Conservation (phyloP, 2,329 filamentous ascomycete species). For the Pseudopithomyces maydicus region DNA sequence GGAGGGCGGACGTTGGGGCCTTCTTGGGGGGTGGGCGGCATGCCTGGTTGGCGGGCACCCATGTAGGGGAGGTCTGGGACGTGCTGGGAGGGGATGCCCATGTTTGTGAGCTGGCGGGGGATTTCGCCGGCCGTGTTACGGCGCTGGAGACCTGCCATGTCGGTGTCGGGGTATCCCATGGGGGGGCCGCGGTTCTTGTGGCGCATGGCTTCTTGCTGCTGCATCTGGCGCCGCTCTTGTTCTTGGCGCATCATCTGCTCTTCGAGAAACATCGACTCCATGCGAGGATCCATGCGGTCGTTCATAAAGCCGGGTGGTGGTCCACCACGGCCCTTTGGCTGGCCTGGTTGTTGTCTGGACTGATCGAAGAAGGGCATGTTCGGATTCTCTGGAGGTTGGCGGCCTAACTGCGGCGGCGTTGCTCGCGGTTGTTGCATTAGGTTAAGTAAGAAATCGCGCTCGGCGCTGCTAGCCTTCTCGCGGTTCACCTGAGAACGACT, state of each 20-base stretch:
- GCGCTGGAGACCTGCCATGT: conserved; percentile 41
- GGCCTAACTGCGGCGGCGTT: conserved; percentile 41
- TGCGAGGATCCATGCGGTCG: conserved; percentile 29
- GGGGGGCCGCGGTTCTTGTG: conserved; percentile 37
- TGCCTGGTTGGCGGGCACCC: conserved; percentile 39
- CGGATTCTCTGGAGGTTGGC: conserved; percentile 37
- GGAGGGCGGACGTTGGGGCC: conserved; percentile 43
- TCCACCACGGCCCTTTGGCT: conserved; percentile 44
- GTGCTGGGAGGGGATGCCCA: conserved; percentile 49
- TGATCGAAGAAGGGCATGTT: conserved; percentile 43
- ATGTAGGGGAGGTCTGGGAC: conserved; percentile 42
- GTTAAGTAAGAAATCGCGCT: conserved; percentile 84
- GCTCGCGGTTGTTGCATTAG: conserved; percentile 70
- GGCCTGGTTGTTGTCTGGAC: conserved; percentile 36
- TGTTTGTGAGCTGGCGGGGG: conserved; percentile 45
- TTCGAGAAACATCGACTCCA: conserved; percentile 25
- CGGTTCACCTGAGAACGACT: conserved; percentile 45
- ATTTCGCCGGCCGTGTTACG: conserved; percentile 42
- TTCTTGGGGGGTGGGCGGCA: conserved; percentile 44
- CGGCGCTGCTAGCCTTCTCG: conserved; percentile 58
- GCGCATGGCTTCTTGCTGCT: conserved; percentile 43
- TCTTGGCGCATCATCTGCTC: conserved; percentile 40
- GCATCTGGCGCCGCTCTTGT: conserved; percentile 35
- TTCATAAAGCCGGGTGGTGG: conserved; percentile 47
- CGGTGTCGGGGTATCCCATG: conserved; percentile 38